Base-by-base conservation (phyloP, 2,329 filamentous ascomycete species). In the Venturia pyrina region DNA sequence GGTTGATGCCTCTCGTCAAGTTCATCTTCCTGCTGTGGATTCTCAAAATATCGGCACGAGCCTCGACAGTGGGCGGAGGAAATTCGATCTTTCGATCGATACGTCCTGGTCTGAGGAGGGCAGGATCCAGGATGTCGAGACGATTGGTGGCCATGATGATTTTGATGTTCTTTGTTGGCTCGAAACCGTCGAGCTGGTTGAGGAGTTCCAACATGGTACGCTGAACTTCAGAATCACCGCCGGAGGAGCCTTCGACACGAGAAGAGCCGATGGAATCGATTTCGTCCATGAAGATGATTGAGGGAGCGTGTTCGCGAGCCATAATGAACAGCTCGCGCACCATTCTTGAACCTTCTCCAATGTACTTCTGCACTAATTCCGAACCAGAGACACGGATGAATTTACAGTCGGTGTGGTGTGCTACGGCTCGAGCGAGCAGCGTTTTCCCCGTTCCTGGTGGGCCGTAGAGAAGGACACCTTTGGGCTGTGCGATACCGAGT, bases 221-320 rank as follows among this genome's bases (percentile, higher is more conserved):
- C 81, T 99, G 95, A 64, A 99, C 95, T 79, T 99, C 95, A 0
- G 93, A 97, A 75, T 99, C 95, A 74, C 95, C 95, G 64, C 93
- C 93, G 24, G 91, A 96, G 67, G 90, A 96, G 34, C 93, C 93
- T 76, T 99, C 95, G 65, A 99, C 93, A 79, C 95, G 90, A 68
- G 92, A 96, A 43, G 93, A 97, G 69, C 95, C 95, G 78, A 99
- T 99, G 71, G 91, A 96, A 82, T 99, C 95, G 78, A 99, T 98
- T 79, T 99, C 95, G 78, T 99, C 95, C 95, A 99, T 99, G 83
- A 99, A 99, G 79, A 99, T 99, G 79, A 99, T 99, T 70, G 91
- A 96, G 28, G 95, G 95, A 0, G 95, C 95, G 73, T 99, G 95
- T 77, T 99, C 95, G 78, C 95, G 86, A 37, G 95, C 95, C 95